A percentile compares a stretch with the other conserved stretches of the same genome.
phyloP scores from a whole-genome alignment of 805 yeast species.

The Candida adriatica region DNA sequence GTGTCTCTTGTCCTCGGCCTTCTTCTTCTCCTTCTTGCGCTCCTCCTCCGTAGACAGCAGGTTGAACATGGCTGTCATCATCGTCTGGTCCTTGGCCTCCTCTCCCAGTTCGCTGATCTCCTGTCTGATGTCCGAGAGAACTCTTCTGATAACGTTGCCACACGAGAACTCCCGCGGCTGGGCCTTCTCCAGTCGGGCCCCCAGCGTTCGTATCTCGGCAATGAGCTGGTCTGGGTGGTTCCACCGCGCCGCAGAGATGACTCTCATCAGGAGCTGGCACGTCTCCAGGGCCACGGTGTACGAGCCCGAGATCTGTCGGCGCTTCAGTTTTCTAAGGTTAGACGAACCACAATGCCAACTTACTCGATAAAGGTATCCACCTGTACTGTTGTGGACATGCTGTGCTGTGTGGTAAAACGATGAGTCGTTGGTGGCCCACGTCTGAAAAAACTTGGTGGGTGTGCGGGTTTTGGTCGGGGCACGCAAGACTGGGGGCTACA shows the following conservation, averaged over 20 bases:
- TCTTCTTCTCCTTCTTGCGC: slow-evolving; percentile 9
- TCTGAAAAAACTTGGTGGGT: too few species aligned
- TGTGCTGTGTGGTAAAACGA: too few species aligned
- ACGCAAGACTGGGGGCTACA: too few species aligned
- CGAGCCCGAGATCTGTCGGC: slow-evolving; percentile 80
- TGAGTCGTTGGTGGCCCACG: too few species aligned
- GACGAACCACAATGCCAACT: too few species aligned
- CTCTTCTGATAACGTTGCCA: slow-evolving; percentile 88
- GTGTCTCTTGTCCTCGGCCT: slow-evolving; percentile 18
- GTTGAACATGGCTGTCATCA: slow-evolving; percentile 82
- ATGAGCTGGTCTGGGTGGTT: slow-evolving; percentile 66
- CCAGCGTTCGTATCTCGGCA: slow-evolving; percentile 63
- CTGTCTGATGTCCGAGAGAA: slow-evolving; percentile 79
- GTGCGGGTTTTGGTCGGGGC: too few species aligned
- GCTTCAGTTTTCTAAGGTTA: slow-evolving; percentile 61
- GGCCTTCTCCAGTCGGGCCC: slow-evolving; percentile 62
- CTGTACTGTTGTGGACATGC: too few species aligned
- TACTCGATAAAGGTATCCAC: too few species aligned
- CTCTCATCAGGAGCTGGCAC: slow-evolving; percentile 80
- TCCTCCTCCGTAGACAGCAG: slow-evolving; percentile 46
- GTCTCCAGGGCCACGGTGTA: slow-evolving; percentile 80
- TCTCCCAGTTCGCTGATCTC: slow-evolving; percentile 53
- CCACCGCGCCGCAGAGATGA: slow-evolving; percentile 89
- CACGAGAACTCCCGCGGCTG: slow-evolving; percentile 85
- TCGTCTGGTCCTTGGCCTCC: slow-evolving; percentile 32